A percentile compares a stretch with the other conserved stretches of the same genome.
Evolutionary conservation across 495 filamentous ascomycete species (phyloP).

Genomic region (Talaromyces nanjingensis): DNA sequence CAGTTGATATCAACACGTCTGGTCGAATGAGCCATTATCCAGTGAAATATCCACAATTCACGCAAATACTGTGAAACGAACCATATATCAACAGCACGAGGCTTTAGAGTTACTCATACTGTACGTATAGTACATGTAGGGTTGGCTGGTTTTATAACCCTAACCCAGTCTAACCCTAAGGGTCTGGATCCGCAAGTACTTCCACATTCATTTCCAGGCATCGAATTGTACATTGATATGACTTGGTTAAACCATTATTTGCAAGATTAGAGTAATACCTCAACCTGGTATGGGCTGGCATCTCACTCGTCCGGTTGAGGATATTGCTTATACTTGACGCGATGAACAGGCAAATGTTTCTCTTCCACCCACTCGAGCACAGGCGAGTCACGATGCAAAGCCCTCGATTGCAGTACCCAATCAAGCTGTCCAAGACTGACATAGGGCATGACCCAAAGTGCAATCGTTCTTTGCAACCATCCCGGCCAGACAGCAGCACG

Average conservation of each 20-base stretch:
- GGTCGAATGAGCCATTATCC: not conserved
- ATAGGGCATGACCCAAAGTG: not conserved
- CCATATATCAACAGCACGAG: not conserved
- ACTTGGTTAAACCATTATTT: not conserved
- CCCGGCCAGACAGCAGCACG: not conserved
- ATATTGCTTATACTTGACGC: not conserved
- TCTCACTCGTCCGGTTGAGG: conserved; percentile 1
- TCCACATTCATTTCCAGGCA: not conserved
- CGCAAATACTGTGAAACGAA: not conserved
- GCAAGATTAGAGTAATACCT: not conserved
- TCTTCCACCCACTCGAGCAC: conserved; percentile 2
- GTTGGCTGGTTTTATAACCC: not conserved
- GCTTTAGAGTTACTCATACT: not conserved
- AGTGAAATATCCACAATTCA: not conserved
- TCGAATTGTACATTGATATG: not conserved
- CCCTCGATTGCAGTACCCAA: not conserved
- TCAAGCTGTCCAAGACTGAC: not conserved
- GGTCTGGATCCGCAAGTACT: not conserved
- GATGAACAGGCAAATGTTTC: conserved; percentile 1
- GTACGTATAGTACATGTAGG: not conserved
- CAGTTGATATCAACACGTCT: not conserved
- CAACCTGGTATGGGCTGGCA: not conserved
- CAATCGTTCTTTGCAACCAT: not conserved
- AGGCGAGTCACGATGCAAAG: conserved; percentile 1
- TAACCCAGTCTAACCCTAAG: not conserved